Base-by-base conservation (phyloP, 768 basidiomycete species). In the Trametes villosa region DNA sequence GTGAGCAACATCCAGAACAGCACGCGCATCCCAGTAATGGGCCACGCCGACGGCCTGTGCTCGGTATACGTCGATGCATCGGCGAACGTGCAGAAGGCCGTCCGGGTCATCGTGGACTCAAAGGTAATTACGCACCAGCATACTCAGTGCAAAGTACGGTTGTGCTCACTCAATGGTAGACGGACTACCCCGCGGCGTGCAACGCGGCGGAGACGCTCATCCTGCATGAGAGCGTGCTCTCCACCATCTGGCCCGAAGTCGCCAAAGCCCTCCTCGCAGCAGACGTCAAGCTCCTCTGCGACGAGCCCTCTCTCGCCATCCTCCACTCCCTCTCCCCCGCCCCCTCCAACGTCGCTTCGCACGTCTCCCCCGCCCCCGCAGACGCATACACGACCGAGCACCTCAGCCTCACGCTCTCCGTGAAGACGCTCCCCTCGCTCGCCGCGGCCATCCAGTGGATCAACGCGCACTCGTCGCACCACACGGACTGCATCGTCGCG, bases 21-120 rank as follows among this genome's bases (percentile, higher is more conserved):
- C 64, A 97, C 96, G 0, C 82, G 90, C 59, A 98, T 99, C 61
- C 90, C 97, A 2, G 97, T 99, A 44, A 98, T 99, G 95, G 97
- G 97, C 1, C 97, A 99, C 70, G 96, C 97, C 8, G 97, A 99
- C 74, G 97, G 97, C 1, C 77, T 98, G 9, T 99, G 97, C 73
- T 84, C 87, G 20, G 86, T 97, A 6, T 98, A 88, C 72, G 76
- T 99, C 6, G 96, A 99, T 73, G 87, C 91, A 66, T 78, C 81
- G 29, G 96, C 96, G 0, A 84, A 91, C 65, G 67, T 78, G 38
- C 83, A 86, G 58, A 98, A 95, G 72, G 94, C 96, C 0, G 77
- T 88, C 40, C 81, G 94, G 22, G 80, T 99, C 7, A 86, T 88
- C 0, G 76, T 96, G 4, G 97, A 99, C 71, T 89, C 94, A 27